These are phyloP conservation scores for Cotoneaster glaucophyllus DNA, from an alignment of 306 rosid genomes.

Conservation along the genomic window DNA sequence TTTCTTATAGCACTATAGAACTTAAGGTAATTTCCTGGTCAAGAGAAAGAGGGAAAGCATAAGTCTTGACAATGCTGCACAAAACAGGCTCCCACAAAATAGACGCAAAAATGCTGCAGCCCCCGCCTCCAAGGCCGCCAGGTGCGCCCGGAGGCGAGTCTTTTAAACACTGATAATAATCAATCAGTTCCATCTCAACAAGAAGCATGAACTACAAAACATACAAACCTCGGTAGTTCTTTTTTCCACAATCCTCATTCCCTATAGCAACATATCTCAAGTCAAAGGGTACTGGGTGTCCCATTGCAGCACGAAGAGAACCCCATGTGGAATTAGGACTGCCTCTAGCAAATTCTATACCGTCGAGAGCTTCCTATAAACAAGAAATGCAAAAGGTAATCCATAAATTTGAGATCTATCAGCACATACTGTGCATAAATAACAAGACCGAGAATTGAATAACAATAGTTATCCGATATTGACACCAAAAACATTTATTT, in stretches of 20 bases:
- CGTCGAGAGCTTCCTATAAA: slow-evolving; percentile 87
- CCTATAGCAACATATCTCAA: slow-evolving; percentile 65
- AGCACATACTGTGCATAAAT: background rate
- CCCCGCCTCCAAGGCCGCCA: too few species aligned
- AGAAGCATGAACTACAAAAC: background rate
- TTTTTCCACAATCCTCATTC: slow-evolving; percentile 65
- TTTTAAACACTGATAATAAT: background rate
- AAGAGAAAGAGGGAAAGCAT: background rate
- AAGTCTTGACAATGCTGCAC: background rate
- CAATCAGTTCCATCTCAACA: background rate
- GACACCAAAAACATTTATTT: background rate
- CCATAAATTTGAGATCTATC: background rate
- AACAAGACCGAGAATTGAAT: background rate
- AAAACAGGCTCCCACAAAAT: too few species aligned
- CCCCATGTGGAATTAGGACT: slow-evolving; percentile 60
- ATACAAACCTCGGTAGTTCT: slow-evolving; percentile 52
- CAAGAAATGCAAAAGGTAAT: background rate
- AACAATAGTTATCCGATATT: background rate
- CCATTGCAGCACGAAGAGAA: slow-evolving; percentile 65
- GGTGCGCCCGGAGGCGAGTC: too few species aligned
- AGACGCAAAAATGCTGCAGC: too few species aligned
- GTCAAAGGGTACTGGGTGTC: slow-evolving; percentile 74
- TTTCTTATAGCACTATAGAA: slow-evolving; percentile 55
- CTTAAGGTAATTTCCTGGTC: slow-evolving; percentile 64
- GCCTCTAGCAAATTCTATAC: slow-evolving; percentile 90